Conservation (phyloP, 106 monocot genomes). For the Platanthera zijinensis region DNA sequence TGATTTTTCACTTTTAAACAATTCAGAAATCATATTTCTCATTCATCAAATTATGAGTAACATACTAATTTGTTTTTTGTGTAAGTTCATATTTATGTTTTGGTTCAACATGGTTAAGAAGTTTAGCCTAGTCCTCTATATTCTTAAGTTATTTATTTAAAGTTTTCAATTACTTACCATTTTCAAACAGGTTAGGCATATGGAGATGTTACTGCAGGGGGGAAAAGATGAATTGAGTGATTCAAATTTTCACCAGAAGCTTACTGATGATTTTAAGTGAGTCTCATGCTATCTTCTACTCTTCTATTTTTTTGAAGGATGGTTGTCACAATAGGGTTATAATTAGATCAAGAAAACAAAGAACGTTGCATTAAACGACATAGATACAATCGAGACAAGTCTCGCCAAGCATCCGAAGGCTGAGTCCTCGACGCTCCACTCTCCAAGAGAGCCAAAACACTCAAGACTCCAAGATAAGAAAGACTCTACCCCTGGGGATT, state of each 20-base stretch:
- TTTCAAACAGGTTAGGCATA: neutral
- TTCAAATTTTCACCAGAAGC: constrained; percentile 10
- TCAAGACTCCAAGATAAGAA: too few relatives aligned
- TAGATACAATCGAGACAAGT: too few relatives aligned
- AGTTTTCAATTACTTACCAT: neutral
- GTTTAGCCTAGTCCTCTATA: neutral
- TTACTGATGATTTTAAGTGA: constrained; percentile 9
- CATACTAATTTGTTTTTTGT: neutral
- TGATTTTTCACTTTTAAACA: neutral
- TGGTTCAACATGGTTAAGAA: neutral
- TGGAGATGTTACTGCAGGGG: constrained; percentile 3
- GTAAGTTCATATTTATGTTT: neutral
- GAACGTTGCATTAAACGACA: too few relatives aligned
- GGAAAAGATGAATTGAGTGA: constrained; percentile 5
- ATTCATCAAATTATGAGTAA: neutral
- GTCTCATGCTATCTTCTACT: neutral
- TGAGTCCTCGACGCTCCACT: too few relatives aligned
- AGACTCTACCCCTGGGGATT: too few relatives aligned
- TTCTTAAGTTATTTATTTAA: neutral
- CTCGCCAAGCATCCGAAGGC: too few relatives aligned
- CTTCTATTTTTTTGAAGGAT: neutral
- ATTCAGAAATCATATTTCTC: neutral
- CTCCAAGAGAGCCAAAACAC: too few relatives aligned
- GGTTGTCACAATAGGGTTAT: too few relatives aligned
- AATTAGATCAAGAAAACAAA: too few relatives aligned